Evolutionary conservation across 306 rosid species (phyloP).

Genomic region (Albizia julibrissin): DNA sequence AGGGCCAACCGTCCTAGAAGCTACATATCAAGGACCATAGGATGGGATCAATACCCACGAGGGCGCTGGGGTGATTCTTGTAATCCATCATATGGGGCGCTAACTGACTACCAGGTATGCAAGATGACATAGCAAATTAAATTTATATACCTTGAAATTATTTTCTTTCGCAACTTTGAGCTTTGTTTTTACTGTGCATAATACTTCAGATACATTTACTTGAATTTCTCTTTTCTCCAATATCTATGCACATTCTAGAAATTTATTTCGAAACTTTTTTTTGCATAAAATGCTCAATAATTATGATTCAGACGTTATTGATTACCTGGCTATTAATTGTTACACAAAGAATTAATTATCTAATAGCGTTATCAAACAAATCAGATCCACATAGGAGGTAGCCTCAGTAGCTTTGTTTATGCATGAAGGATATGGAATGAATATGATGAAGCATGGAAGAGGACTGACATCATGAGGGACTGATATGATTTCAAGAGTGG

Average conservation of each 20-base stretch:
- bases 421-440: neutral
- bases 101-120: conserved; percentile 84
- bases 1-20: conserved; percentile 99
- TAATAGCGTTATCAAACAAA: neutral
- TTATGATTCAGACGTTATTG: neutral
- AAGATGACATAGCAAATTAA: conserved; percentile 20
- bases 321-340: neutral
- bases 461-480: neutral
- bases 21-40: conserved; percentile 89
- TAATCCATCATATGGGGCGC: conserved; percentile 89
- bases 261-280: neutral
- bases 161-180: neutral
- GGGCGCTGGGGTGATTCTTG: conserved; percentile 95
- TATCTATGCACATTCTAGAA: neutral
- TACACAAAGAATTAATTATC: neutral
- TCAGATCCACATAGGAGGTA: neutral
- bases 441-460: neutral
- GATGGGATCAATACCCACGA: conserved; percentile 97
- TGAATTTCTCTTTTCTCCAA: neutral
- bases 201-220: neutral
- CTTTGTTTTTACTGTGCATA: neutral
- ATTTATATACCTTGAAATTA: conserved; percentile 1
- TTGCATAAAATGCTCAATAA: neutral
- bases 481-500: neutral
- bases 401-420: neutral